Evolutionary conservation across 192 early-diverging fungal species (phyloP).

Genomic region (Phycomyces nitens): DNA sequence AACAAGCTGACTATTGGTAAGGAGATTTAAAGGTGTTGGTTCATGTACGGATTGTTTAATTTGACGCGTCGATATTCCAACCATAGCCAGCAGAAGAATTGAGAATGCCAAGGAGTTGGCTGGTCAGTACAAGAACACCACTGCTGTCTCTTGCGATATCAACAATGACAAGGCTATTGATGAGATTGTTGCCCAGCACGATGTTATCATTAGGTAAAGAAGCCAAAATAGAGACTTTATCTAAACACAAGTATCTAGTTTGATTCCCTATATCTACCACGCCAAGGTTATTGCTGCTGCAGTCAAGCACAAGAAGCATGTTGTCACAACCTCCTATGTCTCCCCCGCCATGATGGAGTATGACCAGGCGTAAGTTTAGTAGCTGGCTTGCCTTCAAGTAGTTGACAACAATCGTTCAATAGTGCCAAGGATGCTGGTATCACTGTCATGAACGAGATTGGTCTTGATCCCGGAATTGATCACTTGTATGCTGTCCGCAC

Average conservation of each 20-base stretch:
- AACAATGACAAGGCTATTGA: conserved; percentile 70
- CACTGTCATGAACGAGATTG: conserved; percentile 97
- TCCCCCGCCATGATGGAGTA: conserved; percentile 91
- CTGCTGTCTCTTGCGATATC: conserved; percentile 76
- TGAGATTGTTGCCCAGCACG: conserved; percentile 74
- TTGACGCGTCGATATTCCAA: not conserved
- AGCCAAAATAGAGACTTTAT: not conserved
- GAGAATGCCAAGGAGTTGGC: conserved; percentile 72
- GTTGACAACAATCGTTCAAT: not conserved
- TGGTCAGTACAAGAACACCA: conserved; percentile 53
- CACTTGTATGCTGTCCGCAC: conserved; percentile 90
- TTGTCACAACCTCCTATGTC: conserved; percentile 96
- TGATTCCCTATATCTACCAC: conserved; percentile 90
- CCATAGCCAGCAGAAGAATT: conserved; percentile 69
- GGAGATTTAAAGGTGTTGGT: not conserved
- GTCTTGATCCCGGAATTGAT: conserved; percentile 96
- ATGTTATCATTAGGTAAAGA: conserved; percentile 77
- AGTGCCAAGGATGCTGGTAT: conserved; percentile 84
- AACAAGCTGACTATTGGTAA: conserved; percentile 85
- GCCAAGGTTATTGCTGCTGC: conserved; percentile 87
- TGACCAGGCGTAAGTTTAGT: conserved; percentile 64
- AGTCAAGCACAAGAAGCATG: conserved; percentile 86
- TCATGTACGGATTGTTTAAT: too few relatives aligned
- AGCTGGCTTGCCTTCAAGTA: not conserved
- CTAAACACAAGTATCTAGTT: conserved; percentile 36